Base-by-base conservation (phyloP, 192 early-diverging fungal genomes). In the Backusella morwellensis region DNA sequence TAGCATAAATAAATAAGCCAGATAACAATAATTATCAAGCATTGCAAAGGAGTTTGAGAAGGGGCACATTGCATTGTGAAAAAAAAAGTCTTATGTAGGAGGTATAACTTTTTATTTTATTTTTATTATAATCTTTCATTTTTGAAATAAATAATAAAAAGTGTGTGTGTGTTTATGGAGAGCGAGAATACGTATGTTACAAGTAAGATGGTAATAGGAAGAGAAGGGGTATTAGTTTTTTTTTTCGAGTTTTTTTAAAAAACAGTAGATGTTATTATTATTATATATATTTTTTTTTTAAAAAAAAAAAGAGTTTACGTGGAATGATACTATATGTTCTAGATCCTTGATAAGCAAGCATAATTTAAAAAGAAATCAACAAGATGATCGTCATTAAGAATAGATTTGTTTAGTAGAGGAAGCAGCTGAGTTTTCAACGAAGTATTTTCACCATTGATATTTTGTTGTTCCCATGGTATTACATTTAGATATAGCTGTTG, bases 361-460 rank as follows among this genome's bases (percentile, higher is more conserved):
- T 66, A 74, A 66, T 56, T 66, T 56, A 59, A 42, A 66, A 66
- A 74, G 54, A 74, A 74, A 15, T 74, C 73, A 26, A 44, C 59
- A 14, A 66, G 52, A 29, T 75, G 74, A 50, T 75, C 41, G 26
- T 75, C 74, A 68, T 67, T 67, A 4, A 67, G 19, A 9, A 75
- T 29, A n/a, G 74, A 75, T 35, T 32, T 23, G 26, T 38, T 19
- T 47, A 66, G 41, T 40, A 52, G 26, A 8, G 63, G 54, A 66
- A 73, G 23, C 42, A 74, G 26, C 32, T 29, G 26, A 17, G 26
- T 32, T 50, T 50, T 69, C 23, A 72, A 66, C n/a, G 35, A 17
- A 14, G 71, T 17, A 29, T 68, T 40, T 41, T 42, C 66, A 34
- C 26, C 26, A 23, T 40, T 47, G 14, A 44, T 71, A 21, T 71